Evolutionary conservation across 1,139 yeast species (phyloP).

Genomic region (Yamadazyma dushanensis): DNA sequence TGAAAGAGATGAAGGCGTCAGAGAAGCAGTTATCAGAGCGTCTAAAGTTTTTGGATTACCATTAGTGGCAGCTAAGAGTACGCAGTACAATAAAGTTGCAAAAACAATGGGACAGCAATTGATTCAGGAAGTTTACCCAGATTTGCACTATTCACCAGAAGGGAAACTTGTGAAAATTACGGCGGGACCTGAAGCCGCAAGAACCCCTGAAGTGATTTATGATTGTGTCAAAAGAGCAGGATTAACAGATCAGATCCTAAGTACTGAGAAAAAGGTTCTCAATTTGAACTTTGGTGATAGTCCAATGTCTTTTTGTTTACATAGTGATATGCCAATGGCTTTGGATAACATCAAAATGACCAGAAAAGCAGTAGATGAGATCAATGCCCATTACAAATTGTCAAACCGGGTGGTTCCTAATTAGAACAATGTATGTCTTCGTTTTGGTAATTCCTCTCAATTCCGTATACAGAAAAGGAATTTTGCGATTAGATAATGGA

Average conservation of each 20-base stretch:
- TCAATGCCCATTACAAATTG: conserved; percentile 18
- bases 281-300: conserved; percentile 24
- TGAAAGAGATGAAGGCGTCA: conserved; percentile 31
- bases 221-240: conserved; percentile 27
- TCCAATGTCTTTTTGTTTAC: conserved; percentile 34
- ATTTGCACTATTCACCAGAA: conserved; percentile 30
- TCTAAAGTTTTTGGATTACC: conserved; percentile 49
- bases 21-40: conserved; percentile 35
- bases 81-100: conserved; percentile 68
- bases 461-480: too few relatives aligned
- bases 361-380: conserved; percentile 30
- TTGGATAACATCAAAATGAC: conserved; percentile 29
- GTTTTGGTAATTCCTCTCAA: too few relatives aligned
- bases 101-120: conserved; percentile 54
- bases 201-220: conserved; percentile 30
- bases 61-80: conserved; percentile 76
- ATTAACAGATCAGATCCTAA: conserved; percentile 16
- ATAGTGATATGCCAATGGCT: conserved; percentile 39
- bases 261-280: conserved; percentile 21
- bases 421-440: too few relatives aligned
- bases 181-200: conserved; percentile 21
- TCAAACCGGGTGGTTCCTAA: too few relatives aligned
- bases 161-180: conserved; percentile 27
- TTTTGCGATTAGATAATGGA: too few relatives aligned
- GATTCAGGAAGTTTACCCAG: conserved; percentile 37